These are phyloP conservation scores for Neonothopanus nambi DNA, from an alignment of 1,284 basidiomycete genomes.

Conservation along the genomic window DNA sequence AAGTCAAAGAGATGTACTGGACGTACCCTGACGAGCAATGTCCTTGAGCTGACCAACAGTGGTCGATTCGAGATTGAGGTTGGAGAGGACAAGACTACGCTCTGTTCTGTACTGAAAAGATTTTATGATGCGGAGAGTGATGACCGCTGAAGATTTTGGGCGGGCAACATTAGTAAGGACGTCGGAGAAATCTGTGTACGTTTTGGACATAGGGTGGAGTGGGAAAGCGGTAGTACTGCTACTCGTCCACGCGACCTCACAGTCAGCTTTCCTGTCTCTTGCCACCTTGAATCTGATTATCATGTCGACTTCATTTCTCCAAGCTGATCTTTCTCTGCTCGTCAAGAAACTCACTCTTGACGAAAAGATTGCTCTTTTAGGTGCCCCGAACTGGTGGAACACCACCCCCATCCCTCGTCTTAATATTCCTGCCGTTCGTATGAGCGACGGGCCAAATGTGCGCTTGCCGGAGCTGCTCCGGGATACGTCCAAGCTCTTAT, in stretches of 20 bases:
- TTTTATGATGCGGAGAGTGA: constrained; percentile 95
- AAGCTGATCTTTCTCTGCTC: constrained; percentile 52
- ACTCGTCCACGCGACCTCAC: no score
- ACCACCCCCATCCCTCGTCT: constrained; percentile 57
- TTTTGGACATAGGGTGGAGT: constrained; percentile 16
- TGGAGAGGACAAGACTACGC: constrained; percentile 82
- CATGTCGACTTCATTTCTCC: constrained; percentile 49
- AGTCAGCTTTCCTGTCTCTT: neutral
- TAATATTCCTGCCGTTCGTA: constrained; percentile 60
- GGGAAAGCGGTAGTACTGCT: neutral
- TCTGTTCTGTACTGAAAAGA: constrained; percentile 92
- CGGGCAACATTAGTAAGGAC: constrained; percentile 64
- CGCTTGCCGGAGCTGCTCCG: constrained; percentile 10
- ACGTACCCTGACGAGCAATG: constrained; percentile 59
- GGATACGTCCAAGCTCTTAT: neutral
- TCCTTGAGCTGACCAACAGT: constrained; percentile 82
- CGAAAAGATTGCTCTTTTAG: constrained; percentile 64
- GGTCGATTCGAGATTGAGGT: constrained; percentile 76
- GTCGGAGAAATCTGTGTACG: constrained; percentile 48
- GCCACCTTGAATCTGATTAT: neutral
- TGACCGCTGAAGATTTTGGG: constrained; percentile 73
- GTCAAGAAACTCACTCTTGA: constrained; percentile 54
- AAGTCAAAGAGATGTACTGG: constrained; percentile 14
- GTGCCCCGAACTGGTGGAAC: constrained; percentile 74
- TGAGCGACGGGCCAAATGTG: constrained; percentile 70